phyloP scores from a whole-genome alignment of 108 stramenopile species.

The Nitzschia sp. region DNA sequence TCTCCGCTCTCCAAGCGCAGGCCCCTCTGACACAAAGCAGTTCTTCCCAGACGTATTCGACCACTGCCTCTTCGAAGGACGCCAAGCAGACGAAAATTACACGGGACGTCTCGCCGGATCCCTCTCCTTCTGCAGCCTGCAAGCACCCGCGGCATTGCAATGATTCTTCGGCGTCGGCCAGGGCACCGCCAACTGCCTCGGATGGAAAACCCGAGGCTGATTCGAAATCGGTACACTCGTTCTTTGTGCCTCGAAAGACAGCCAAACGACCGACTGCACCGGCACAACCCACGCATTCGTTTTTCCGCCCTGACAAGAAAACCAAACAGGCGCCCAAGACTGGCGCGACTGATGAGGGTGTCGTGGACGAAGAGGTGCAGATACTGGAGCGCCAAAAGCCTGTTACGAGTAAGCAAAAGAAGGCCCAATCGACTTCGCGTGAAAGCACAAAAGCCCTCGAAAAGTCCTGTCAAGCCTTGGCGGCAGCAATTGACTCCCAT shows the following conservation, averaged over 20 bases:
- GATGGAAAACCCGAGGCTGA: not conserved
- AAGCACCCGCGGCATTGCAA: not conserved
- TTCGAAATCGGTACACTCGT: slow-evolving; percentile 7
- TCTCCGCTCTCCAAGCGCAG: no score
- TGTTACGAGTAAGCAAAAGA: not conserved
- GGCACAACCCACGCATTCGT: not conserved
- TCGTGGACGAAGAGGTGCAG: slow-evolving; percentile 1
- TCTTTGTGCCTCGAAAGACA: slow-evolving; percentile 26
- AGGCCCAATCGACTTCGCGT: not conserved
- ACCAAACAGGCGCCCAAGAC: no score
- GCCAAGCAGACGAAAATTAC: no score
- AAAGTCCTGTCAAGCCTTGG: slow-evolving; percentile 13
- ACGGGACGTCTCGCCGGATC: no score
- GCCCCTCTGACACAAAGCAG: no score
- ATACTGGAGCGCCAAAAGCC: not conserved
- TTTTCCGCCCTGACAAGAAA: not conserved
- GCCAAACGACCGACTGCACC: not conserved
- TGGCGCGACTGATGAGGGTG: not conserved
- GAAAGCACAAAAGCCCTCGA: not conserved
- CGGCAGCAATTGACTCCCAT: not conserved
- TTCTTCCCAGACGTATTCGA: no score
- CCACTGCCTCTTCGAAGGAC: not conserved
- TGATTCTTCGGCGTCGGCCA: not conserved
- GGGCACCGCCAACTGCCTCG: not conserved
- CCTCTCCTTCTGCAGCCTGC: not conserved